Evolutionary conservation across 805 yeast species (phyloP), one percentile per base, ranked within the genome.

Genomic region (Scheffersomyces lignosus): DNA sequence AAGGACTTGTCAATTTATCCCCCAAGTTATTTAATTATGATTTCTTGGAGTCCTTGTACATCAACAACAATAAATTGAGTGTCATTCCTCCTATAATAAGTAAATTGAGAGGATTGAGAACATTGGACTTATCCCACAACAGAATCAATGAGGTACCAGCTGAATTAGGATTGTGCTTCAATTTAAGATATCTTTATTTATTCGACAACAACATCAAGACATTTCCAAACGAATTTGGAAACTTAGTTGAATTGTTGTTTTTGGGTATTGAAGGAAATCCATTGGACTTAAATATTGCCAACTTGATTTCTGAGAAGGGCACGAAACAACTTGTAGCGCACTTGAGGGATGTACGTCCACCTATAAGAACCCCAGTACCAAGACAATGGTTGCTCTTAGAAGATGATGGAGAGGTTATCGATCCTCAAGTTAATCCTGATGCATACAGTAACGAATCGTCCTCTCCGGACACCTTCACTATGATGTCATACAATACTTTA

Each of bases 231-330:
- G 93, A 85, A 56, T 81, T 93, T 60, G 96, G 98, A 18, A 83
- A 80, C 49, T 68, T 95, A 41, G 84, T 80, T 58, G 91, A 87
- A 49, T 73, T 93, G 46, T 84, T 87, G 48, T 84, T 91, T 56
- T 65, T 93, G 34, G 99, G 99, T 24, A 72, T 91, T 30, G 97
- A 91, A 61, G 99, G 99, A 2, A 93, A 93, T 58, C 87, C 95
- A 3, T 69, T 93, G 54, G 84, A 83, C 51, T 70, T 73, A 38
- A 77, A 73, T 15, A 60, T 78, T 42, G 78, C 87, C 29, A 76
- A 81, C 45, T 75, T 85, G 20, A 55, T 93, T 34, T 80, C 95
- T 0, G 84, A 82, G 46, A 81, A 79, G 41, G 97, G 98, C 4
- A 86, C 96, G 4, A 80, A 83, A 44, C 95, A 88, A 1, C 73